A percentile compares a stretch with the other conserved stretches of the same genome.
These are phyloP conservation scores for Blastocrithidia nonstop DNA, from an alignment of 208 protist genomes.

Conservation along the genomic window DNA sequence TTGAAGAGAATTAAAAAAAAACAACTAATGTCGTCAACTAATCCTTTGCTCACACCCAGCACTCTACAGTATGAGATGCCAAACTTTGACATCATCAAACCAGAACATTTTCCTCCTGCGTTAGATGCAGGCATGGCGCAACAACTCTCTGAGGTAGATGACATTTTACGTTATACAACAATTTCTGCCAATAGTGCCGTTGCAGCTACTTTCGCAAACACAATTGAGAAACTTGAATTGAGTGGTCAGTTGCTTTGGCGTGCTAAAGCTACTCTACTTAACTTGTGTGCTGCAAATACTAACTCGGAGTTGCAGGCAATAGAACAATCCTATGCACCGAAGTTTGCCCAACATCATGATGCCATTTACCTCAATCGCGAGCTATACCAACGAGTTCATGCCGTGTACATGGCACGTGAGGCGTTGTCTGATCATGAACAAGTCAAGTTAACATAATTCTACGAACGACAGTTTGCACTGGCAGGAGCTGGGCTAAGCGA, in stretches of 20 bases:
- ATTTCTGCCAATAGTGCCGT: conserved; percentile 4
- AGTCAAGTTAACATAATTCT: conserved; percentile 13
- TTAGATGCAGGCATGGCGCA: conserved; percentile 23
- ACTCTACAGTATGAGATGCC: conserved; percentile 21
- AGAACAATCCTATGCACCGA: conserved; percentile 20
- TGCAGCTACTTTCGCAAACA: conserved; percentile 31
- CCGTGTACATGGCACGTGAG: conserved; percentile 10
- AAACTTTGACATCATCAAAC: conserved; percentile 16
- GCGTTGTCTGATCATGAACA: conserved; percentile 18
- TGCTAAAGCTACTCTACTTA: conserved; percentile 14
- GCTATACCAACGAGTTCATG: conserved; percentile 21
- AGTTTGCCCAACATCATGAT: conserved; percentile 19
- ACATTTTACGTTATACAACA: no score
- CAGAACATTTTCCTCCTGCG: conserved; percentile 31
- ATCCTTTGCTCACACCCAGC: conserved; percentile 23
- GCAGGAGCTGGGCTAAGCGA: conserved; percentile 16
- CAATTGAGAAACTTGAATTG: conserved; percentile 23
- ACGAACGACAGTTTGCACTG: conserved; percentile 14
- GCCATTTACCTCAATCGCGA: conserved; percentile 22
- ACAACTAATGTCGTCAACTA: no score
- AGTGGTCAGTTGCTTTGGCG: conserved; percentile 13
- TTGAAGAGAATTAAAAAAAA: no score
- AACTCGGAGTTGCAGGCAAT: conserved; percentile 19
- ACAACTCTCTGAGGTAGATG: conserved; percentile 24
- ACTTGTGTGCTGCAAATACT: conserved; percentile 25